Evolutionary conservation across 768 basidiomycete genomes (phyloP).

Genomic region (Coprinellus aureogranulatus): DNA sequence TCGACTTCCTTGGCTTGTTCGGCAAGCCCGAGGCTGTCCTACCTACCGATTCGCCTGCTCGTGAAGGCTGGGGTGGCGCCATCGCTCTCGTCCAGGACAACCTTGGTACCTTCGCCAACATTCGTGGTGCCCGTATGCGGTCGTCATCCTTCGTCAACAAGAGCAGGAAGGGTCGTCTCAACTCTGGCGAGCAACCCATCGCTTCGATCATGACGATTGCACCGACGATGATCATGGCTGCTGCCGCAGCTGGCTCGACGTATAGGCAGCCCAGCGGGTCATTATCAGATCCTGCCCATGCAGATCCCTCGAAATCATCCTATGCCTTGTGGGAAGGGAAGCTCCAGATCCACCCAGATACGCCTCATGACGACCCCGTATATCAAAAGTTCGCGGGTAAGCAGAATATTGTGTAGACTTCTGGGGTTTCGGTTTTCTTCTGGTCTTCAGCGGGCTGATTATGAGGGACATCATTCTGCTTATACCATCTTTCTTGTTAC

Average conservation of each 20-base stretch:
- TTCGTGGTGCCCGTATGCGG: conserved; percentile 87
- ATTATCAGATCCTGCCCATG: conserved; percentile 70
- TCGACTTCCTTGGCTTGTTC: conserved; percentile 52
- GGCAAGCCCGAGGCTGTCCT: conserved; percentile 67
- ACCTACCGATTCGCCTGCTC: conserved; percentile 51
- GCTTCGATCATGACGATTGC: conserved; percentile 50
- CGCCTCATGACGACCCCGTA: conserved; percentile 61
- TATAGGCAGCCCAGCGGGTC: conserved; percentile 50
- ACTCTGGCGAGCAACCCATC: conserved; percentile 23
- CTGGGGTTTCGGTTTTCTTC: not conserved
- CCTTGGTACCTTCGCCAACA: conserved; percentile 72
- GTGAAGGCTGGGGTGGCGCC: conserved; percentile 72
- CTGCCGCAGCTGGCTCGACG: conserved; percentile 63
- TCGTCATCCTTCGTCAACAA: conserved; percentile 84
- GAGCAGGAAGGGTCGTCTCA: conserved; percentile 62
- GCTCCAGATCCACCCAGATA: conserved; percentile 86
- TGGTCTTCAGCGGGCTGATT: not conserved
- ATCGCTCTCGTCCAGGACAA: conserved; percentile 84
- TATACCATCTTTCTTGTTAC: not conserved
- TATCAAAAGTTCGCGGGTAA: conserved; percentile 20
- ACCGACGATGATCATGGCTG: conserved; percentile 42
- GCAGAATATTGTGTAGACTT: conserved; percentile 24
- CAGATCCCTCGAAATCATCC: conserved; percentile 77
- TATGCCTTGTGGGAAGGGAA: conserved; percentile 83
- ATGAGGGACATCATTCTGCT: not conserved